Evolutionary conservation across 2,329 filamentous ascomycete genomes (phyloP).

Genomic region (Triangularia verruculosa): DNA sequence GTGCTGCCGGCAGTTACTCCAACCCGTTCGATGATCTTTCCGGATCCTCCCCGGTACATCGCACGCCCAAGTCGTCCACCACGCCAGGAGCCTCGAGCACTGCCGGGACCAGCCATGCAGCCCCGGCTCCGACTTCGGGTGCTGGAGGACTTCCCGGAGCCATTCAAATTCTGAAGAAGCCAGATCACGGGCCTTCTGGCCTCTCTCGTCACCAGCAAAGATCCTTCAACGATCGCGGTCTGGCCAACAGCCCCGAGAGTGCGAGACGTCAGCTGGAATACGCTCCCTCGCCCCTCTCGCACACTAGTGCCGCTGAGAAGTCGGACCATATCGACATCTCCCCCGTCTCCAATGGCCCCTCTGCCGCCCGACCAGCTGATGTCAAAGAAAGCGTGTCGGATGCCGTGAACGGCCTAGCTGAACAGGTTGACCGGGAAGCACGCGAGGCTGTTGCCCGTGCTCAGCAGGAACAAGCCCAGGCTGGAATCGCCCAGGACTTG

Average conservation of each 20-base stretch:
- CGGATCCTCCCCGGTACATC: slow-evolving; percentile 40
- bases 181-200: slow-evolving; percentile 35
- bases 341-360: slow-evolving; percentile 5
- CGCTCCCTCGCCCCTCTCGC: slow-evolving; percentile 30
- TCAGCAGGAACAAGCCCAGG: slow-evolving; percentile 48
- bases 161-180: slow-evolving; percentile 53
- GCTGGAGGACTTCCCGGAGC: slow-evolving; percentile 27
- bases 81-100: slow-evolving; percentile 32
- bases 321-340: slow-evolving; percentile 12
- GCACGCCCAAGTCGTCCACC: slow-evolving; percentile 40
- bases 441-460: slow-evolving; percentile 62
- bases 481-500: slow-evolving; percentile 48
- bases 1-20: slow-evolving; percentile 34
- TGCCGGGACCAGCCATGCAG: slow-evolving; percentile 30
- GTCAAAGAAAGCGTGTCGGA: slow-evolving; percentile 67
- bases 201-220: slow-evolving; percentile 41
- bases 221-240: slow-evolving; percentile 42
- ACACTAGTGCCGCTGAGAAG: slow-evolving; percentile 15
- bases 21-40: slow-evolving; percentile 44
- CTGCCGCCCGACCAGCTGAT: slow-evolving; percentile 26
- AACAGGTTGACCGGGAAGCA: slow-evolving; percentile 51
- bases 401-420: slow-evolving; percentile 63
- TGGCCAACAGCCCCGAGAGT: slow-evolving; percentile 45
- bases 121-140: slow-evolving; percentile 12
- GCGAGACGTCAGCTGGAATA: slow-evolving; percentile 33